phyloP scores from a whole-genome alignment of 352 stramenopile species.

The Pythium coloratum region DNA sequence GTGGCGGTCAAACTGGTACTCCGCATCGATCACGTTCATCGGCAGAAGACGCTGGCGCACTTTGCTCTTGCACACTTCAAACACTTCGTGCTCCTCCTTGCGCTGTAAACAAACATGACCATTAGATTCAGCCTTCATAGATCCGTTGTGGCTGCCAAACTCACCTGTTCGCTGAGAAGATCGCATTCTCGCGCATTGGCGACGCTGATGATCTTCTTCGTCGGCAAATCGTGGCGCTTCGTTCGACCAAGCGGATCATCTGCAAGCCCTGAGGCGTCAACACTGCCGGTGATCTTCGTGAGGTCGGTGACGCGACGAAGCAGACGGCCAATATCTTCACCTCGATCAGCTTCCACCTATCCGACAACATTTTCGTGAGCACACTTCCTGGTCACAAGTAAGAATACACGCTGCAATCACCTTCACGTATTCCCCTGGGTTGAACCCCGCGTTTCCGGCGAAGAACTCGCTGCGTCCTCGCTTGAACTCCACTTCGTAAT shows the following conservation, averaged over 20 bases:
- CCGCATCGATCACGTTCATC: conserved; percentile 98
- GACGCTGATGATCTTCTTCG: conserved; percentile 93
- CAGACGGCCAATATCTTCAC: conserved; percentile 95
- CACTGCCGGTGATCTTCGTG: conserved; percentile 56
- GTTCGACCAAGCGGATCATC: conserved; percentile 49
- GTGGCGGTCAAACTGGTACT: conserved; percentile 98
- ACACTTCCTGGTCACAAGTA: neutral
- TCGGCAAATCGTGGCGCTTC: conserved; percentile 70
- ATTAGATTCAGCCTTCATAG: neutral
- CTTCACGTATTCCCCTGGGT: conserved; percentile 95
- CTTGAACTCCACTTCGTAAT: conserved; percentile 97
- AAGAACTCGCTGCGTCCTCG: conserved; percentile 91
- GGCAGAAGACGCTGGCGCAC: conserved; percentile 91
- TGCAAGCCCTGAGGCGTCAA: conserved; percentile 29
- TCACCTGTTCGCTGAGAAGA: conserved; percentile 80
- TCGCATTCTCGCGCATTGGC: conserved; percentile 92
- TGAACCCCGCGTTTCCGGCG: conserved; percentile 81
- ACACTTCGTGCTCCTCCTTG: conserved; percentile 95
- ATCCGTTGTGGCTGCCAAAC: neutral
- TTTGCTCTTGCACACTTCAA: conserved; percentile 96
- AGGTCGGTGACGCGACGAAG: conserved; percentile 87
- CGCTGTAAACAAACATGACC: conserved; percentile 35
- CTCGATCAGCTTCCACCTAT: conserved; percentile 97
- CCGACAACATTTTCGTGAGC: neutral
- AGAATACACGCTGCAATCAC: conserved; percentile 24